Percentiles rank a stretch among this genome's conserved stretches.
phyloP scores from a whole-genome alignment of 192 early-diverging fungal species.

The Coemansia sp. region DNA sequence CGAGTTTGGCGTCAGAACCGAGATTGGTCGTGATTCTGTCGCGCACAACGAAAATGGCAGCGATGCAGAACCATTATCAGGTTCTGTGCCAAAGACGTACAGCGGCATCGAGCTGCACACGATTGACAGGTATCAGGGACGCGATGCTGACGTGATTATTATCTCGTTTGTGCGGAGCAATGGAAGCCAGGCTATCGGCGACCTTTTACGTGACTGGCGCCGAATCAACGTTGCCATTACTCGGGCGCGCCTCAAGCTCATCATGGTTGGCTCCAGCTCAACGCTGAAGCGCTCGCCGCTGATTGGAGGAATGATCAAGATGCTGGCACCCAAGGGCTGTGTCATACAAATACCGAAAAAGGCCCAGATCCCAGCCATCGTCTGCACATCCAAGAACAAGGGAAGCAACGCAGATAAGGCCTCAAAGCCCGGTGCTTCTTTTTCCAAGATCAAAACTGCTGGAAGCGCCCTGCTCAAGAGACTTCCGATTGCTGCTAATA shows the following conservation, averaged over 20 bases:
- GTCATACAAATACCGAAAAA: constrained; percentile 29
- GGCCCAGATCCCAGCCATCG: constrained; percentile 14
- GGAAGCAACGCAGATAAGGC: neutral
- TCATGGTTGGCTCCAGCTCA: constrained; percentile 79
- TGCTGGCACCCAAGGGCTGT: constrained; percentile 13
- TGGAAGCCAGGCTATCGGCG: constrained; percentile 66
- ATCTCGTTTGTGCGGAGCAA: constrained; percentile 90
- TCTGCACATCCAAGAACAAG: neutral
- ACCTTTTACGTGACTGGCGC: constrained; percentile 86
- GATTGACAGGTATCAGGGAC: constrained; percentile 92
- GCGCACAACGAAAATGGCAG: neutral
- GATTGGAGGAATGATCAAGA: constrained; percentile 58
- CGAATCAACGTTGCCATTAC: constrained; percentile 95
- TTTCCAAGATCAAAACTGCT: neutral
- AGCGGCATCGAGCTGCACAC: constrained; percentile 75
- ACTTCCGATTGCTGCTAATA: constrained; percentile 23
- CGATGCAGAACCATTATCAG: neutral
- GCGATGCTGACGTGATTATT: constrained; percentile 89
- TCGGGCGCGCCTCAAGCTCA: constrained; percentile 81
- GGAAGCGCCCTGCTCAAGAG: constrained; percentile 25
- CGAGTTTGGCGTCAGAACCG: constrained; percentile 19
- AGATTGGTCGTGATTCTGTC: neutral
- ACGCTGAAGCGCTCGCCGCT: constrained; percentile 66
- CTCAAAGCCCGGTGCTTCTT: neutral
- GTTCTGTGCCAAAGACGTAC: neutral